Conservation (phyloP, 2,329 filamentous ascomycete genomes). For the Colletotrichum euphorbiae region DNA sequence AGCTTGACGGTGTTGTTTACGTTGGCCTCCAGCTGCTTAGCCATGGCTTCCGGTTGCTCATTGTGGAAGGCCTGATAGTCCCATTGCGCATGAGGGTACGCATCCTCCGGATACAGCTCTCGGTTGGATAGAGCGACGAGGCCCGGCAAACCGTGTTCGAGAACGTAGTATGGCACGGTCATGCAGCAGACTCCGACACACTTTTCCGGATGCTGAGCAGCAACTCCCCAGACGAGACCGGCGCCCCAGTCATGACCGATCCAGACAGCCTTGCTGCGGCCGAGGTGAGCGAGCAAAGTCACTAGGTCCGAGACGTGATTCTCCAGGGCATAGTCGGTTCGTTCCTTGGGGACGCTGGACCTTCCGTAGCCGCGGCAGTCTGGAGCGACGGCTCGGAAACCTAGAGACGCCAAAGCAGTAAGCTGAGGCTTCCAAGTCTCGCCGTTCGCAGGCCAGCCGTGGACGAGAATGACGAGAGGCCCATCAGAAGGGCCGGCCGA, state of each 20-base stretch:
- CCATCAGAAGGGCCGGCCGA: constrained; percentile 45
- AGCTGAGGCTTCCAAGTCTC: constrained; percentile 49
- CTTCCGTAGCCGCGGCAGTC: constrained; percentile 53
- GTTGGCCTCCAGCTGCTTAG: constrained; percentile 40
- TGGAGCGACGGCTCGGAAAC: constrained; percentile 49
- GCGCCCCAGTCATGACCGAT: constrained; percentile 59
- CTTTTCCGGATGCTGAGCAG: constrained; percentile 45
- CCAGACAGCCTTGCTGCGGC: constrained; percentile 57
- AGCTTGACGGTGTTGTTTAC: constrained; percentile 38
- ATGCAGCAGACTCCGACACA: constrained; percentile 44
- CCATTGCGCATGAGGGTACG: constrained; percentile 52
- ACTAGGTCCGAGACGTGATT: constrained; percentile 49
- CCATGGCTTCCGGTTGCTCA: constrained; percentile 44
- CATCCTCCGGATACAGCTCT: constrained; percentile 56
- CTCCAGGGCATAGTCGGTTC: constrained; percentile 47
- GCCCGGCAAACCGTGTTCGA: constrained; percentile 55
- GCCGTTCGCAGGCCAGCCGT: constrained; percentile 52
- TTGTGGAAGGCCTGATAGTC: constrained; percentile 47
- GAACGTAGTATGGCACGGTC: constrained; percentile 54
- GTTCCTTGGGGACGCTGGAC: constrained; percentile 48
- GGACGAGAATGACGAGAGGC: constrained; percentile 50
- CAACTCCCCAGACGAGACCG: constrained; percentile 44
- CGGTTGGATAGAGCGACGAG: constrained; percentile 53
- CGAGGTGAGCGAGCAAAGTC: constrained; percentile 48
- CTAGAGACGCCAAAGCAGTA: constrained; percentile 44